Conservation (phyloP, 768 basidiomycete genomes). For the Calocybe indica region DNA sequence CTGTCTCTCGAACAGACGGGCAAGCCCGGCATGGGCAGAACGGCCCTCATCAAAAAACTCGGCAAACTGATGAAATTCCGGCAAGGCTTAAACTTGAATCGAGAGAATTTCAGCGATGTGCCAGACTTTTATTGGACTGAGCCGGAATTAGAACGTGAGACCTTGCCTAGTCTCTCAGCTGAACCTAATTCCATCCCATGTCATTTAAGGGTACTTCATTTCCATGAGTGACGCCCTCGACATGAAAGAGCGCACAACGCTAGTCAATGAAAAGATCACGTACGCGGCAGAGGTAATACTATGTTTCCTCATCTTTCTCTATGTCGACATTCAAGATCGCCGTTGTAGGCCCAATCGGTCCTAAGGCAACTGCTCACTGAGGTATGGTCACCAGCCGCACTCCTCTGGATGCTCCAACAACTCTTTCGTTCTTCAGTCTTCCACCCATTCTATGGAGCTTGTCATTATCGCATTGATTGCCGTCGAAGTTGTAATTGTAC, state of each 20-base stretch:
- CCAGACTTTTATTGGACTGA: conserved; percentile 96
- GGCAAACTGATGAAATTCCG: conserved; percentile 90
- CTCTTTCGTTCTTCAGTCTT: conserved; percentile 49
- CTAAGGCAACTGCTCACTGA: conserved; percentile 86
- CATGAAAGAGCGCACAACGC: conserved; percentile 71
- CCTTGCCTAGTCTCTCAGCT: not conserved
- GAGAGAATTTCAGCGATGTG: conserved; percentile 83
- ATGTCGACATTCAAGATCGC: conserved; percentile 1
- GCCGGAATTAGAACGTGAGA: conserved; percentile 77
- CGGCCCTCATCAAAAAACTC: conserved; percentile 85
- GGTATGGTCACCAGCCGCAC: conserved; percentile 29
- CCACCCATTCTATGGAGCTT: conserved; percentile 88
- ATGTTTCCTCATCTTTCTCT: not conserved
- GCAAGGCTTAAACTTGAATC: conserved; percentile 85
- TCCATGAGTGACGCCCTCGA: conserved; percentile 83
- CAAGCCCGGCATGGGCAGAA: conserved; percentile 75
- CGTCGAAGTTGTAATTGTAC: conserved; percentile 88
- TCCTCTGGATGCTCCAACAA: not conserved
- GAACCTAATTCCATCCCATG: not conserved
- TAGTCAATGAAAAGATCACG: conserved; percentile 89
- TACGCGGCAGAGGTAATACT: conserved; percentile 71
- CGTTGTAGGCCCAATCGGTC: conserved; percentile 70
- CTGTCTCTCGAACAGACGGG: conserved; percentile 72
- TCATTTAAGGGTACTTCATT: conserved; percentile 65
- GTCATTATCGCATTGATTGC: conserved; percentile 94